These are phyloP conservation scores for Cladosporium sp. DNA, from an alignment of 2,329 filamentous ascomycete species.

Conservation along the genomic window DNA sequence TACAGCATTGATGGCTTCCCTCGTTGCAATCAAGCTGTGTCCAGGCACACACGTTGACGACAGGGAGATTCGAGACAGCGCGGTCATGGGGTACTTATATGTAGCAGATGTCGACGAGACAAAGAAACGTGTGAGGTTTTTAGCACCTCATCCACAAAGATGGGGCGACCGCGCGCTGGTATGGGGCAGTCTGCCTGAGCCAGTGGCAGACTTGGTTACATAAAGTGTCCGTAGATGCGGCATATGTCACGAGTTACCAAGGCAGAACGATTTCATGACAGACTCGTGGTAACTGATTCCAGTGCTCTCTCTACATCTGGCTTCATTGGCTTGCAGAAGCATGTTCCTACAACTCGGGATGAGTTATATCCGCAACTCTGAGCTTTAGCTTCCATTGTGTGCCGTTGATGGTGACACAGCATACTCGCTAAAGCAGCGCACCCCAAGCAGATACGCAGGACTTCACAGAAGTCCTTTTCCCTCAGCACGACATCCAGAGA, in stretches of 20 bases:
- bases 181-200: slow-evolving; percentile 81
- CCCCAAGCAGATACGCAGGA: not conserved
- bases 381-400: not conserved
- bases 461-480: not conserved
- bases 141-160: slow-evolving; percentile 77
- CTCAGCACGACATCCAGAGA: not conserved
- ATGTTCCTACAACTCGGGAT: not conserved
- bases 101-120: slow-evolving; percentile 86
- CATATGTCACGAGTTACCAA: not conserved
- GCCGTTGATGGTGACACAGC: not conserved
- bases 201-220: slow-evolving; percentile 68
- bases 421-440: not conserved
- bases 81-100: slow-evolving; percentile 88
- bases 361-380: not conserved
- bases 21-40: slow-evolving; percentile 77
- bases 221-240: slow-evolving; percentile 19
- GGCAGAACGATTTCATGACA: not conserved
- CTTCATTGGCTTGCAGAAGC: not conserved
- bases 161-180: slow-evolving; percentile 75
- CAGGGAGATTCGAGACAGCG: slow-evolving; percentile 64
- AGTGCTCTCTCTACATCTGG: not conserved
- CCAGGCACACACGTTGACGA: slow-evolving; percentile 59
- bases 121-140: slow-evolving; percentile 69
- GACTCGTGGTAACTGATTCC: no score
- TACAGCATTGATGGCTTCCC: slow-evolving; percentile 66